Evolutionary conservation across 345 rosid species (phyloP), one percentile per base, ranked within the genome.

Genomic region (Chamaenerion angustifolium): DNA sequence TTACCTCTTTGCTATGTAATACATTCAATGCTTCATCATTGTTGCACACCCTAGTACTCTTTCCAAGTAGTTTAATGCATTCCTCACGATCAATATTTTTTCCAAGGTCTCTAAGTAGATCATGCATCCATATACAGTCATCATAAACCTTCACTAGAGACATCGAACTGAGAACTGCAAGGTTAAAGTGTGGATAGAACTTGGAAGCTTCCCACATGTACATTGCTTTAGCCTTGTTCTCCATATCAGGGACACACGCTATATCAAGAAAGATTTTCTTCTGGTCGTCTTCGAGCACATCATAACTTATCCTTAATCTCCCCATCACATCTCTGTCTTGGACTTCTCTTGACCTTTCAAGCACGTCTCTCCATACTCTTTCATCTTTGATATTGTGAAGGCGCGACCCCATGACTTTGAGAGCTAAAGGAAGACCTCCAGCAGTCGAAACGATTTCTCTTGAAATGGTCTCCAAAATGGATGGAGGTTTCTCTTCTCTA

Each of bases 241-340:
- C 21, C 16, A 40, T 31, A 4, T 10, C 13, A 7, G 51, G 37
- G 13, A 48, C 11, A 49, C 60, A 56, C 9, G 60, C 53, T 40
- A 56, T 56, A 41, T 56, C 60, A 10, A 56, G 53, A 48, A 47
- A 56, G 12, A 40, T 47, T 48, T 56, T 51, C 11, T 48, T 27
- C 8, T 56, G 45, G 16, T 56, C 13, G 0, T 19, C 0, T 0
- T 46, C 40, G 3, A 56, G 47, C 13, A 2, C 43, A 48, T 56
- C 53, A 47, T 15, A 56, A 18, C 60, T 56, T 35, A 56, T 48
- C 19, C 11, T 18, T 10, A 56, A 14, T 45, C 11, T 47, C 21
- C 47, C 35, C 23, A 35, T 19, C 21, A 56, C 43, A 31, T 56
- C 53, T 47, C 17, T 41, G 15, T 18, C 23, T 0, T 37, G 52